These are phyloP conservation scores for Penicillium desertorum DNA, from an alignment of 495 filamentous ascomycete species.

Conservation along the genomic window DNA sequence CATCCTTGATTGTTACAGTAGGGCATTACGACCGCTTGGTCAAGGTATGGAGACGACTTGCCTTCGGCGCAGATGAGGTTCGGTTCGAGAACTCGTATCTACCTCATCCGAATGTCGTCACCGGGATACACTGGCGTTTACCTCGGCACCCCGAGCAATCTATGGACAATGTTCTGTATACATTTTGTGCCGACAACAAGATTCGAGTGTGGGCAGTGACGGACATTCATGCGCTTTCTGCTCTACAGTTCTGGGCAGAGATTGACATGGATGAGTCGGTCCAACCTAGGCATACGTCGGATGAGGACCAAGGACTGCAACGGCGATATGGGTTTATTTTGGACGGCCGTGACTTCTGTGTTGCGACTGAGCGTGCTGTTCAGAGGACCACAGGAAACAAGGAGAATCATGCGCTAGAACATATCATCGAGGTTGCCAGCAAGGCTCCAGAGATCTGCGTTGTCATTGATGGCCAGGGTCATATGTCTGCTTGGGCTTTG, in stretches of 20 bases:
- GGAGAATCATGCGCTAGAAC: conserved; percentile 70
- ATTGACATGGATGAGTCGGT: conserved; percentile 78
- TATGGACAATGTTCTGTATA: conserved; percentile 89
- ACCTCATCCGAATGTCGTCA: conserved; percentile 75
- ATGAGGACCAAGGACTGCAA: conserved; percentile 26
- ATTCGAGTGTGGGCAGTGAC: conserved; percentile 81
- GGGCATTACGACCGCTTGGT: conserved; percentile 78
- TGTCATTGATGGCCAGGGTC: conserved; percentile 76
- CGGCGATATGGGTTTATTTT: conserved; percentile 79
- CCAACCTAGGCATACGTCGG: conserved; percentile 52
- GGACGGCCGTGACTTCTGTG: conserved; percentile 76
- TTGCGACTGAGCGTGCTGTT: conserved; percentile 74
- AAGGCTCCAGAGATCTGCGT: conserved; percentile 84
- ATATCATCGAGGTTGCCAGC: conserved; percentile 84
- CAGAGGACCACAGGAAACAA: conserved; percentile 58
- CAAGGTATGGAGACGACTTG: conserved; percentile 88
- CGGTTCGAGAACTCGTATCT: conserved; percentile 92
- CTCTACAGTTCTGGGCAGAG: conserved; percentile 76
- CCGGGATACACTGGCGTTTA: conserved; percentile 79
- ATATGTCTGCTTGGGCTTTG: conserved; percentile 92
- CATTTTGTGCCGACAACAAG: conserved; percentile 79
- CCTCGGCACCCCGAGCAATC: conserved; percentile 74
- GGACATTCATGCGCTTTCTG: conserved; percentile 68
- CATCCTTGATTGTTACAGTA: conserved; percentile 77
- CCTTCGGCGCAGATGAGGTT: conserved; percentile 79